Evolutionary conservation across 2,329 filamentous ascomycete genomes (phyloP).

Genomic region (Paracorniculantispora psalliotae): DNA sequence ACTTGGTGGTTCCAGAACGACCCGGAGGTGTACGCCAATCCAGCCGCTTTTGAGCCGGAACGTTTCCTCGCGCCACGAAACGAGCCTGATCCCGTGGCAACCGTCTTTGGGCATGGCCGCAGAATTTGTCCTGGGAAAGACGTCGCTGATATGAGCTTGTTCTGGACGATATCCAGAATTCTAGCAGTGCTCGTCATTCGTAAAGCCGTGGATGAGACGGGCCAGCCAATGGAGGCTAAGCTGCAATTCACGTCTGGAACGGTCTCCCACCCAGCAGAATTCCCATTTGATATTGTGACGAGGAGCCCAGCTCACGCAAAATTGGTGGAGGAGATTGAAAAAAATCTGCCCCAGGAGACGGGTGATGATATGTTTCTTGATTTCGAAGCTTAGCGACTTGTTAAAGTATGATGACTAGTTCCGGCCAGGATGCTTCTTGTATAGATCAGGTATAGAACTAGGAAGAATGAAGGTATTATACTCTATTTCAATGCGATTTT

Average conservation of each 20-base stretch:
- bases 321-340: not conserved
- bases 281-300: not conserved
- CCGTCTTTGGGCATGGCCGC: constrained; percentile 33
- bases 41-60: constrained; percentile 28
- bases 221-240: not conserved
- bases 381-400: not conserved
- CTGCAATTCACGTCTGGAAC: not conserved
- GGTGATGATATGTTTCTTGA: not conserved
- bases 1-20: constrained; percentile 53
- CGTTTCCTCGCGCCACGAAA: constrained; percentile 26
- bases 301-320: not conserved
- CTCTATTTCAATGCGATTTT: no score
- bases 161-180: constrained; percentile 32
- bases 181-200: constrained; percentile 40
- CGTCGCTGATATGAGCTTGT: constrained; percentile 28
- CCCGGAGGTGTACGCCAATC: constrained; percentile 55
- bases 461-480: no score
- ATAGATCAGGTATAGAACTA: no score
- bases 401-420: no score
- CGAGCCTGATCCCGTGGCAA: constrained; percentile 23
- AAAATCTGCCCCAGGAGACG: not conserved
- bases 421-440: no score
- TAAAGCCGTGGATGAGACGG: not conserved
- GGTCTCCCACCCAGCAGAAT: not conserved
- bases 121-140: constrained; percentile 30